phyloP scores from a whole-genome alignment of 441 rosid species.

The Viola pubescens region DNA sequence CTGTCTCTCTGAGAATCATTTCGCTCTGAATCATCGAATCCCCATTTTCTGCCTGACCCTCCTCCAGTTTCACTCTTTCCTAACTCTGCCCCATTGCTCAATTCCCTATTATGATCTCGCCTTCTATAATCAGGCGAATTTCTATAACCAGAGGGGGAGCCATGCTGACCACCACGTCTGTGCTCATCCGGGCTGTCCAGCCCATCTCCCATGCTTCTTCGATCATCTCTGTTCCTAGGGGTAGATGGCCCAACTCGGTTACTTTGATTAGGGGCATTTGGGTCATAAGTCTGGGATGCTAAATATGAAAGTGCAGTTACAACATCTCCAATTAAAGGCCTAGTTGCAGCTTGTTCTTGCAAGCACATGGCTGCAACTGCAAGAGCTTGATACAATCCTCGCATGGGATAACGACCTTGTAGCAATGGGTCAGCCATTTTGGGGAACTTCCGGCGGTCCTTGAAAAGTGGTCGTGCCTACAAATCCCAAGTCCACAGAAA shows the following conservation, averaged over 20 bases:
- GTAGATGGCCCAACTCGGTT: conserved; percentile 59
- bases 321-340: conserved; percentile 92
- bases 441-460: conserved; percentile 92
- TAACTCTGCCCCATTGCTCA: conserved; percentile 45
- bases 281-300: conserved; percentile 89
- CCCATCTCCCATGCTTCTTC: conserved; percentile 59
- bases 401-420: conserved; percentile 87
- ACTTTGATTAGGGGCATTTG: conserved; percentile 49
- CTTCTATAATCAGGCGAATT: conserved; percentile 86
- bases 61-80: conserved; percentile 59
- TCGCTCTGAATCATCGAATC: conserved; percentile 50
- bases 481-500: conserved; percentile 14
- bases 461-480: conserved; percentile 95
- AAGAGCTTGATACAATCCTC: conserved; percentile 96
- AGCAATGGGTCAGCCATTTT: conserved; percentile 92
- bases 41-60: conserved; percentile 84
- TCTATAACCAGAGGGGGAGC: conserved; percentile 67
- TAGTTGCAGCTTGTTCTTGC: conserved; percentile 95
- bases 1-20: conserved; percentile 64
- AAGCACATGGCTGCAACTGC: conserved; percentile 99
- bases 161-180: conserved; percentile 32
- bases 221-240: conserved; percentile 59
- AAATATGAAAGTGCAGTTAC: conserved; percentile 92
- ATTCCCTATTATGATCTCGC: conserved; percentile 53
- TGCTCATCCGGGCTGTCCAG: conserved; percentile 66